Conservation (phyloP, 768 basidiomycete species). For the Pilatotrama ljubarskyi region DNA sequence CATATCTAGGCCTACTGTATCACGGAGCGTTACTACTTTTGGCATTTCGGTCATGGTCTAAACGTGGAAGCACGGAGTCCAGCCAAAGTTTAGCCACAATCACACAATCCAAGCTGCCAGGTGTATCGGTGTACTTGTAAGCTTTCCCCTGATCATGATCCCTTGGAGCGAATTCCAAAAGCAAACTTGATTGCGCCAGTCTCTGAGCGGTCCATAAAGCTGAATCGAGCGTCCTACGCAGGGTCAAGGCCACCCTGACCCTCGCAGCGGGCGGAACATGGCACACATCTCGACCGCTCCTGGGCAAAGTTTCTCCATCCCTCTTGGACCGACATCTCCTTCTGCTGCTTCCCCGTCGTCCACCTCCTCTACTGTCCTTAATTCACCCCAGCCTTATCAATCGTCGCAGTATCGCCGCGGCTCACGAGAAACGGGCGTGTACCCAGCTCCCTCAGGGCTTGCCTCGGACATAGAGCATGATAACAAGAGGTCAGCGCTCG, state of each 20-base stretch:
- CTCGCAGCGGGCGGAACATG: neutral
- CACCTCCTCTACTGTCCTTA: neutral
- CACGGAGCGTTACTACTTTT: no score
- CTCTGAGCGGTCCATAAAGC: no score
- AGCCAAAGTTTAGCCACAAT: no score
- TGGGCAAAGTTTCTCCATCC: constrained; percentile 4
- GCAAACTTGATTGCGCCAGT: no score
- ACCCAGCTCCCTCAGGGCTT: neutral
- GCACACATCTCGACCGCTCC: neutral
- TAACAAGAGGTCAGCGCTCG: constrained; percentile 20
- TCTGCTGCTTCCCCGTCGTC: neutral
- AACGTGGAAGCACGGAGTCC: no score
- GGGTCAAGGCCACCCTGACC: neutral
- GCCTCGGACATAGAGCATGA: neutral
- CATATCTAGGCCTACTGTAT: no score
- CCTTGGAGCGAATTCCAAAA: no score
- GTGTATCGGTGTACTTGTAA: no score
- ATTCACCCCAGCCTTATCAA: neutral
- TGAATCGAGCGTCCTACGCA: no score
- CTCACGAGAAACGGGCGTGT: neutral
- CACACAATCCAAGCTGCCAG: no score
- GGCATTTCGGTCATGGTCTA: no score
- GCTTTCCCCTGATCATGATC: no score
- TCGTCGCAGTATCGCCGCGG: neutral
- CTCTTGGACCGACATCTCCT: neutral